These are phyloP conservation scores for Salix koriyanagi DNA, from an alignment of 345 rosid genomes.

Conservation along the genomic window DNA sequence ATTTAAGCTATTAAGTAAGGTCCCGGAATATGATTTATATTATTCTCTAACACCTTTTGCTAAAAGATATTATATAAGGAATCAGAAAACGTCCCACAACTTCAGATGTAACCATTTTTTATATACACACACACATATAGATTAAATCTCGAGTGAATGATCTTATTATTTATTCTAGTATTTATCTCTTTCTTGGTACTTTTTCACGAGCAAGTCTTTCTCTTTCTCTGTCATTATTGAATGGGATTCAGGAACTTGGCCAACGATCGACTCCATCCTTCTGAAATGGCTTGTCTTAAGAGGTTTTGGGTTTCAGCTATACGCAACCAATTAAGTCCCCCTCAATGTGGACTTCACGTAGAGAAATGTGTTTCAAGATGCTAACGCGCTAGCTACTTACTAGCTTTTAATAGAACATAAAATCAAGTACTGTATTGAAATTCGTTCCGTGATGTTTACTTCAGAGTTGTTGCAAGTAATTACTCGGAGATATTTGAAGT, in stretches of 20 bases:
- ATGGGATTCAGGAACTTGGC: not conserved
- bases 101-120: not conserved
- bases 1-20: no score
- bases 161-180: not conserved
- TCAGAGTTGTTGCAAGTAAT: not conserved
- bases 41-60: not conserved
- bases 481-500: not conserved
- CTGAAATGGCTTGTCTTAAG: not conserved
- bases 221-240: not conserved
- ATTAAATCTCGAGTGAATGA: not conserved
- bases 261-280: not conserved
- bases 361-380: not conserved
- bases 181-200: not conserved
- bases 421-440: not conserved
- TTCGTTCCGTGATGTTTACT: not conserved
- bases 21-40: no score
- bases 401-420: not conserved
- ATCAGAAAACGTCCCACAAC: not conserved
- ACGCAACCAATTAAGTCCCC: not conserved
- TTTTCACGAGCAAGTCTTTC: not conserved
- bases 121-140: not conserved
- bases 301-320: not conserved
- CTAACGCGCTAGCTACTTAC: not conserved
- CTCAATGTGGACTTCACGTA: not conserved
- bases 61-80: not conserved